phyloP scores from a whole-genome alignment of 2,329 filamentous ascomycete species.

The Xylariaceae sp. region DNA sequence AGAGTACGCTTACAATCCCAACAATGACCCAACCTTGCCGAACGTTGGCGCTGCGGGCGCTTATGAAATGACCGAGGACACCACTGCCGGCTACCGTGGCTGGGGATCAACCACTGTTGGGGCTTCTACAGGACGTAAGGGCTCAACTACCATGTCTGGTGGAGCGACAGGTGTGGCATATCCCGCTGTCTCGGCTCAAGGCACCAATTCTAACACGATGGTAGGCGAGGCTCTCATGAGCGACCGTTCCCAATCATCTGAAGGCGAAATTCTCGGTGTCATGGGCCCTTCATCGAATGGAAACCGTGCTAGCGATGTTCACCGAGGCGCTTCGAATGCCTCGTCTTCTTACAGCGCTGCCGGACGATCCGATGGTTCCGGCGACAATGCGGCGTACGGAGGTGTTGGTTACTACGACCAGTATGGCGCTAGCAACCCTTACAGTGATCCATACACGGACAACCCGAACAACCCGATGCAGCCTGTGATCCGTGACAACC shows the following conservation, averaged over 20 bases:
- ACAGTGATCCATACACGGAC: conserved; percentile 53
- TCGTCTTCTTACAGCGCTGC: conserved; percentile 91
- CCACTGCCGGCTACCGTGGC: conserved; percentile 77
- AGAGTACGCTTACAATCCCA: conserved; percentile 97
- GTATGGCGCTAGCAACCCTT: conserved; percentile 54
- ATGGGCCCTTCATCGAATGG: conserved; percentile 67
- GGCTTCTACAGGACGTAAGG: conserved; percentile 70
- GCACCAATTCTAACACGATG: conserved; percentile 60
- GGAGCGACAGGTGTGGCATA: conserved; percentile 60
- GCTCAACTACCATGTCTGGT: conserved; percentile 83
- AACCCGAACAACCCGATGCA: conserved; percentile 45
- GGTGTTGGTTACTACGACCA: conserved; percentile 53
- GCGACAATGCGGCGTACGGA: conserved; percentile 47
- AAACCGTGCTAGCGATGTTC: conserved; percentile 65
- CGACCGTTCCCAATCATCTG: conserved; percentile 51
- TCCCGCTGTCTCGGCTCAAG: conserved; percentile 67
- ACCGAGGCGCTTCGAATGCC: conserved; percentile 87
- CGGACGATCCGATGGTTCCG: conserved; percentile 65
- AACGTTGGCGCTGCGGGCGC: conserved; percentile 47
- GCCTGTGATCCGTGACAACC: conserved; percentile 89
- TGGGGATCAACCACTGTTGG: conserved; percentile 77
- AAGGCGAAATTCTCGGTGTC: conserved; percentile 76
- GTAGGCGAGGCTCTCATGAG: conserved; percentile 62
- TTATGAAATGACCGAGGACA: conserved; percentile 74
- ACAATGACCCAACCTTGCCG: conserved; percentile 77